These are phyloP conservation scores for Hippophae gyantsensis DNA, from an alignment of 306 rosid species.

Conservation along the genomic window DNA sequence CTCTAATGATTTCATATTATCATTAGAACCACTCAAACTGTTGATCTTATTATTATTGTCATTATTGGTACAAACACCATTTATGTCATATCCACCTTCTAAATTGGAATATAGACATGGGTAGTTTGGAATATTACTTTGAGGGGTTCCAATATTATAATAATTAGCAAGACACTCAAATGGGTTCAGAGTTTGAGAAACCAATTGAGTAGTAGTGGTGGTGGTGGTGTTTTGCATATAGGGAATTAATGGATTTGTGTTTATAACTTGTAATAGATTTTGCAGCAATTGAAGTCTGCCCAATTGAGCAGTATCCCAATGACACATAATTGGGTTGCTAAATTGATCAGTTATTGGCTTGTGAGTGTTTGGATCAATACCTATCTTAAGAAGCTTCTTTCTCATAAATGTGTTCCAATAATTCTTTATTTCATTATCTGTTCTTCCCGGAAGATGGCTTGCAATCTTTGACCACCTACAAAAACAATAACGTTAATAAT, in stretches of 20 bases:
- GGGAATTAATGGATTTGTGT: slow-evolving; percentile 5
- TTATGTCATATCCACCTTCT: too few species aligned
- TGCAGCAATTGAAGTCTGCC: slow-evolving; percentile 53
- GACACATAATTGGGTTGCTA: slow-evolving; percentile 24
- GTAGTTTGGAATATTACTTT: too few species aligned
- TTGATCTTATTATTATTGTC: too few species aligned
- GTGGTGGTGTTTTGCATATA: slow-evolving; percentile 16
- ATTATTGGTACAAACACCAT: too few species aligned
- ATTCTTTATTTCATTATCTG: slow-evolving; percentile 83
- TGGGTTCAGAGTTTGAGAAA: neutral
- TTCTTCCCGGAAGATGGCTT: slow-evolving; percentile 67
- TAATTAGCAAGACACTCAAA: too few species aligned
- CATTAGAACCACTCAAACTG: too few species aligned
- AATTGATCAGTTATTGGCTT: slow-evolving; percentile 62
- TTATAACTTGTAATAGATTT: slow-evolving; percentile 42
- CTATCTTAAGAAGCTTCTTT: slow-evolving; percentile 73
- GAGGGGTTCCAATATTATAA: too few species aligned
- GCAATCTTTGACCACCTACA: slow-evolving; percentile 90
- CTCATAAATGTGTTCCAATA: slow-evolving; percentile 83
- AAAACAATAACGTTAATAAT: neutral
- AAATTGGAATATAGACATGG: too few species aligned
- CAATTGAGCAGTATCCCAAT: slow-evolving; percentile 37
- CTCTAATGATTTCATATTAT: too few species aligned
- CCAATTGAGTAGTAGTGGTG: slow-evolving; percentile 13
- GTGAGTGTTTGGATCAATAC: slow-evolving; percentile 85